phyloP scores from a whole-genome alignment of 768 basidiomycete species.

The Tulasnella sp. region DNA sequence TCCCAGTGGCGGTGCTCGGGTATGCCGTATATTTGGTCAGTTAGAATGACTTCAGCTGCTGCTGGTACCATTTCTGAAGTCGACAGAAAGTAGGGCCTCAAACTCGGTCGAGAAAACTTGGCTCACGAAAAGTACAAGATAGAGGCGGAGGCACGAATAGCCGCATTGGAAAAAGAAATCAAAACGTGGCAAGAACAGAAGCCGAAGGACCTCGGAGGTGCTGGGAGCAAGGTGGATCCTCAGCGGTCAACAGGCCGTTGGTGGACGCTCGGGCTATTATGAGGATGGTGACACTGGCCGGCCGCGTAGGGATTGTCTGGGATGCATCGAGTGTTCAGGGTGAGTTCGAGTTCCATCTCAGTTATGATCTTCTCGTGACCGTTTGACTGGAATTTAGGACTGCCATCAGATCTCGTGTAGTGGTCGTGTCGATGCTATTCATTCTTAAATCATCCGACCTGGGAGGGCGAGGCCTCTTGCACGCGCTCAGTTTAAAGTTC shows the following conservation, averaged over 20 bases:
- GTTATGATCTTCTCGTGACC: not conserved
- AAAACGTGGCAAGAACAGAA: not conserved
- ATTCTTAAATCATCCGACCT: not conserved
- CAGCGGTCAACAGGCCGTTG: not conserved
- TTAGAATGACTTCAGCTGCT: not conserved
- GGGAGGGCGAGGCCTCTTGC: not conserved
- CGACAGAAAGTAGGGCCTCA: not conserved
- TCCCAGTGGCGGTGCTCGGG: conserved; percentile 4
- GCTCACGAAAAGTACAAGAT: conserved; percentile 10
- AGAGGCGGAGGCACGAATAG: not conserved
- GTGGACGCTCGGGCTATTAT: conserved; percentile 10
- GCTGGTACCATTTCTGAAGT: not conserved
- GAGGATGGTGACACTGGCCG: not conserved
- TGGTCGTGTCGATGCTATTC: not conserved
- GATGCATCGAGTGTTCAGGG: not conserved
- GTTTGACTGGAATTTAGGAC: not conserved
- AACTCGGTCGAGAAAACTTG: not conserved
- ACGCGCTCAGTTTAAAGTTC: not conserved
- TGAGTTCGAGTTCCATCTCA: not conserved
- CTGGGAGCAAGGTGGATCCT: not conserved
- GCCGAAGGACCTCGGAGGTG: not conserved
- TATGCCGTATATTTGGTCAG: conserved; percentile 10
- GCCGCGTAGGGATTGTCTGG: not conserved
- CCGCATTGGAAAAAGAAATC: conserved; percentile 1
- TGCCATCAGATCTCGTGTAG: not conserved